These are phyloP conservation scores for Aspergillus proliferans DNA, from an alignment of 2,329 filamentous ascomycete species.

Conservation along the genomic window DNA sequence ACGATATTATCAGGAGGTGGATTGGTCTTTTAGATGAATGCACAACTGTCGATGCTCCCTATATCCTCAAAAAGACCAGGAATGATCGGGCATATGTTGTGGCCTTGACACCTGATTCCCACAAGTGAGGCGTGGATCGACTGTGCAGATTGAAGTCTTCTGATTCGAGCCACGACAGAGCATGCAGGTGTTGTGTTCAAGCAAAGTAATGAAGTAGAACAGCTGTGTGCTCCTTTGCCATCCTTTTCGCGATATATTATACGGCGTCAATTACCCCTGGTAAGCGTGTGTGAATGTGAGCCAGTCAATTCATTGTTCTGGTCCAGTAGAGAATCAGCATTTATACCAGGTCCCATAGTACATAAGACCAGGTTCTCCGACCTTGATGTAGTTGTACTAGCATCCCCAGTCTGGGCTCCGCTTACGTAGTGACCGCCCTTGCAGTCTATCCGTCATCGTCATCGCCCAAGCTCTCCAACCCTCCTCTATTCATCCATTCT, in stretches of 20 bases:
- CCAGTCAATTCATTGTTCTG: no score
- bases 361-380: no score
- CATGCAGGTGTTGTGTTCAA: neutral
- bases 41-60: no score
- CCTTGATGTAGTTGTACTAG: no score
- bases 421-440: neutral
- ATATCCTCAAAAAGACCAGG: neutral
- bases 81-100: no score
- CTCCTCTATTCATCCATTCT: neutral
- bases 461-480: neutral
- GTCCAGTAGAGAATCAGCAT: no score
- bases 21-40: neutral
- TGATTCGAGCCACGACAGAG: conserved; percentile 1
- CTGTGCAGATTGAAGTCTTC: neutral
- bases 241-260: no score
- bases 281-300: no score
- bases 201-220: no score
- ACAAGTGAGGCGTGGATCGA: neutral
- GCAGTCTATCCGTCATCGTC: neutral
- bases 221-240: no score
- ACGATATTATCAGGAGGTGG: neutral
- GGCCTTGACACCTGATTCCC: neutral
- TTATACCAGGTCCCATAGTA: no score
- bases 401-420: neutral
- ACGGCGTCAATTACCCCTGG: no score